phyloP scores from a whole-genome alignment of 352 stramenopile species.

The Globisporangium paddicum region DNA sequence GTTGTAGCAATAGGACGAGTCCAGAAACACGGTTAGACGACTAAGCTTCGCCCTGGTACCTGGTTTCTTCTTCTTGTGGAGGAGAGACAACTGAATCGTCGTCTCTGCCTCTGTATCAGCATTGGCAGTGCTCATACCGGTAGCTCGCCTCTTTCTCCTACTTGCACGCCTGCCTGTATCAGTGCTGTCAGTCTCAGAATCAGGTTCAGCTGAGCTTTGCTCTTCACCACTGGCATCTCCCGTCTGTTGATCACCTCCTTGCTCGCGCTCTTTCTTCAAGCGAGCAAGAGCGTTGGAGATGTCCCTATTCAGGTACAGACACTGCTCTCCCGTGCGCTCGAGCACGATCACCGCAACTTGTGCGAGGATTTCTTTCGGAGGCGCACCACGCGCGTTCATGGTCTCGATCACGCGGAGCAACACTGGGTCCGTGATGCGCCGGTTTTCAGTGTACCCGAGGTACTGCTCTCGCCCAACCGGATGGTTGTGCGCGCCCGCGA shows the following conservation, averaged over 20 bases:
- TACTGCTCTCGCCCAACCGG: conserved; percentile 5
- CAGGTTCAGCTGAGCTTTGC: not conserved
- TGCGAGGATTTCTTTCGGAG: not conserved
- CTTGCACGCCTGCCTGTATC: not conserved
- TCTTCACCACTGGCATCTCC: not conserved
- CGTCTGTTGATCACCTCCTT: not conserved
- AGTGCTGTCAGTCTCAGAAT: not conserved
- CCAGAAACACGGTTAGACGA: not conserved
- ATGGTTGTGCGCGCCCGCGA: conserved; percentile 7
- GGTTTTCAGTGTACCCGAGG: conserved; percentile 7
- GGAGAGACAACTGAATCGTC: not conserved
- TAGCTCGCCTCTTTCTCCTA: not conserved
- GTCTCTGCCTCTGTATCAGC: not conserved
- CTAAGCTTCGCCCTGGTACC: not conserved
- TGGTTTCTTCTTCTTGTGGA: not conserved
- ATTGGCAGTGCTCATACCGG: not conserved
- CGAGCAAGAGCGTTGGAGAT: not conserved
- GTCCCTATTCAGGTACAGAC: not conserved
- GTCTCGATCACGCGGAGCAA: conserved; percentile 1
- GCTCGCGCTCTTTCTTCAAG: not conserved
- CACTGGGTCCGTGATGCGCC: conserved; percentile 3
- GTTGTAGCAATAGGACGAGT: not conserved
- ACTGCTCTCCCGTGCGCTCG: not conserved
- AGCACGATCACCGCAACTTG: not conserved
- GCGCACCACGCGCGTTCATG: not conserved